Percentiles rank a stretch among this genome's conserved stretches.
These are phyloP conservation scores for Talaromyces sp. DNA, from an alignment of 2,329 filamentous ascomycete genomes.

Conservation along the genomic window DNA sequence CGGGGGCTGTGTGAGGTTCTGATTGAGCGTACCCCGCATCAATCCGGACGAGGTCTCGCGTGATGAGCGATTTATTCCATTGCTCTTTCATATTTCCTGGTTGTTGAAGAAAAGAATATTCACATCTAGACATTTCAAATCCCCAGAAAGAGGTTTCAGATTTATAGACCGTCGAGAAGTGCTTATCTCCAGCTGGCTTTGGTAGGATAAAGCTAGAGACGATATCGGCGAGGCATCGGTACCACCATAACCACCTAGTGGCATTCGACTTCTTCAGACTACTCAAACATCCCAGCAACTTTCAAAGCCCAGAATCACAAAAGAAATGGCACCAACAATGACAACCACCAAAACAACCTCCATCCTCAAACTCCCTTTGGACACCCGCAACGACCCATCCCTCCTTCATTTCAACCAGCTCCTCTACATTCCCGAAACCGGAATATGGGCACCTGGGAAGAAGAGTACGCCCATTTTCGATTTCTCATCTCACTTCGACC, in stretches of 20 bases:
- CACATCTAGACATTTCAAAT: neutral
- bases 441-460: conserved; percentile 17
- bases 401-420: conserved; percentile 15
- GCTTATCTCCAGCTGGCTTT: neutral
- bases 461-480: conserved; percentile 16
- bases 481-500: conserved; percentile 11
- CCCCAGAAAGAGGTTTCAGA: neutral
- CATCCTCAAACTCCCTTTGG: conserved; percentile 14
- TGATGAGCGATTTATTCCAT: conserved; percentile 6
- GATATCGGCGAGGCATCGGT: neutral
- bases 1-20: conserved; percentile 7
- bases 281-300: neutral
- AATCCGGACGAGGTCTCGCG: neutral
- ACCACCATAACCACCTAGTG: neutral
- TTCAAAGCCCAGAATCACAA: neutral
- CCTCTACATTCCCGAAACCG: conserved; percentile 16
- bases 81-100: neutral
- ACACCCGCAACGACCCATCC: conserved; percentile 13
- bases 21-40: conserved; percentile 7
- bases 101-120: neutral
- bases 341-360: conserved; percentile 5
- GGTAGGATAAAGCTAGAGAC: neutral
- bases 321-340: conserved; percentile 13
- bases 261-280: neutral
- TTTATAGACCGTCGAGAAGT: neutral